Conservation (phyloP, 352 stramenopile species). For the Saprolegnia parasitica region DNA sequence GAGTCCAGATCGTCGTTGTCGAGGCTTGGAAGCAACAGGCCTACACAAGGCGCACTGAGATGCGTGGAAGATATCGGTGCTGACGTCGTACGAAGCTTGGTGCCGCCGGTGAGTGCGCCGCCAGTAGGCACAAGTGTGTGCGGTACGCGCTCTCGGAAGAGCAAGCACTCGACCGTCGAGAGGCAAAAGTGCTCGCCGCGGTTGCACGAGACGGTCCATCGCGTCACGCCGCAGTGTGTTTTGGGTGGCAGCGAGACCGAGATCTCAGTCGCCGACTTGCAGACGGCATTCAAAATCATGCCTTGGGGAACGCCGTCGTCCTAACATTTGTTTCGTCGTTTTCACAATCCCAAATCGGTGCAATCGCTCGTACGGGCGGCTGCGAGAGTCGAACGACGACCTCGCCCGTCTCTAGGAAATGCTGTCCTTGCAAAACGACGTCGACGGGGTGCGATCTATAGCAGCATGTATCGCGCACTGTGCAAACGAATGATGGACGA, state of each 20-base stretch:
- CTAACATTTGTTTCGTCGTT: too few relatives aligned
- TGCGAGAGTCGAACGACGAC: conserved; percentile 16
- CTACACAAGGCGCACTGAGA: neutral
- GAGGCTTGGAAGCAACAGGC: neutral
- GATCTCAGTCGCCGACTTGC: conserved; percentile 7
- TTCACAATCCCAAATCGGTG: neutral
- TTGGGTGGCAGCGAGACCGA: conserved; percentile 8
- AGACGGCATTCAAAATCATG: conserved; percentile 18
- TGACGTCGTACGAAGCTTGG: neutral
- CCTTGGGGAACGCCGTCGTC: conserved; percentile 9
- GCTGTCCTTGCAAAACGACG: conserved; percentile 3
- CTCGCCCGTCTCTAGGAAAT: conserved; percentile 25
- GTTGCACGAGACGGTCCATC: conserved; percentile 23
- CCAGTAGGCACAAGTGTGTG: neutral
- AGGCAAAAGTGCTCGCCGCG: conserved; percentile 24
- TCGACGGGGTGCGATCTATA: conserved; percentile 10
- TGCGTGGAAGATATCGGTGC: neutral
- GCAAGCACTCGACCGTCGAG: neutral
- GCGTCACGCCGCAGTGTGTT: conserved; percentile 5
- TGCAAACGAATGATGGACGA: neutral
- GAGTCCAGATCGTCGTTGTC: conserved; percentile 10
- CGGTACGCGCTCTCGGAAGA: conserved; percentile 16
- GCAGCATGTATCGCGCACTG: neutral
- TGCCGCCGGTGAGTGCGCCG: conserved; percentile 20
- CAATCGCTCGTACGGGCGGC: neutral